phyloP scores from a whole-genome alignment of 163 green algal genomes.

The Volvox carteri region DNA sequence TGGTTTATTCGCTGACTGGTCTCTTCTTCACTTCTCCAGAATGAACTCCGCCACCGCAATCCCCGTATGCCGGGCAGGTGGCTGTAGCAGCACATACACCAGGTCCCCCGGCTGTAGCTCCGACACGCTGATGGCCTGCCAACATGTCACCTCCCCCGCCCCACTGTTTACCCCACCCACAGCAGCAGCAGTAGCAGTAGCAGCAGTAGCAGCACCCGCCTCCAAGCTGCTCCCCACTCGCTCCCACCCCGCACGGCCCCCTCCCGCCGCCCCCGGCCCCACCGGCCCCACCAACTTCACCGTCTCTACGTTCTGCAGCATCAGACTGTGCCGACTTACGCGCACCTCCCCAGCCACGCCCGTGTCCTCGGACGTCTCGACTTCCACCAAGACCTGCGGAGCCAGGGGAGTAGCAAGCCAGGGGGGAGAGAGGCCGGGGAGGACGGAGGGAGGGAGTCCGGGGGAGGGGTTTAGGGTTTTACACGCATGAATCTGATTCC shows the following conservation, averaged over 20 bases:
- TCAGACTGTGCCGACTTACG: constrained; percentile 72
- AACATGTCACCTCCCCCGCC: constrained; percentile 23
- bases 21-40: constrained; percentile 66
- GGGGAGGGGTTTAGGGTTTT: neutral
- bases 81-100: constrained; percentile 78
- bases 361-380: constrained; percentile 52
- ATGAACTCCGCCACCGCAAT: constrained; percentile 88
- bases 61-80: constrained; percentile 83
- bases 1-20: too few species aligned
- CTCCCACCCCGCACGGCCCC: too few species aligned
- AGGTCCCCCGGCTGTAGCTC: constrained; percentile 73
- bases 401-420: neutral
- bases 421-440: neutral
- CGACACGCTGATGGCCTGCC: constrained; percentile 78
- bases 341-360: constrained; percentile 33
- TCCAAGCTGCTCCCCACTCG: neutral
- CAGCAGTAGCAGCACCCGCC: too few species aligned
- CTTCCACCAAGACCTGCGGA: constrained; percentile 81
- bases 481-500: neutral
- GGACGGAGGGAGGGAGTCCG: neutral
- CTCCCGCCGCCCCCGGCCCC: too few species aligned
- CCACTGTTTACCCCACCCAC: neutral
- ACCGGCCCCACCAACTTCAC: constrained; percentile 86
- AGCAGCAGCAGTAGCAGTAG: too few species aligned
- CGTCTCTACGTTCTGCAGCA: constrained; percentile 96